Percentiles rank a stretch among this genome's conserved stretches.
Conservation (phyloP, 2,329 filamentous ascomycete species). For the Mycosphaerella sp. region DNA sequence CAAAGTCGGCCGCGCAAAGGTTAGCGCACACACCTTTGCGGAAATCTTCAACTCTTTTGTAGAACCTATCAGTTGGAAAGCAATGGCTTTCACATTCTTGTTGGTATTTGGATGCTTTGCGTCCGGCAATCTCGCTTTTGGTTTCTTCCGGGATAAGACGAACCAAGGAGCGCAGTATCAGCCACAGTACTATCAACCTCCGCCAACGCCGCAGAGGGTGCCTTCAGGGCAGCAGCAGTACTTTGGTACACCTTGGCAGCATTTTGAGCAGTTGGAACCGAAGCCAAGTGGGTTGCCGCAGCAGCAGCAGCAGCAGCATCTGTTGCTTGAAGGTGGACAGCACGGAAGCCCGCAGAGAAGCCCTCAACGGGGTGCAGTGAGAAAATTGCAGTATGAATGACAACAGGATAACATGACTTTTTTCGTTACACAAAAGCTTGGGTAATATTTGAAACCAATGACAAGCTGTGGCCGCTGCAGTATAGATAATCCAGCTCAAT, state of each 20-base stretch:
- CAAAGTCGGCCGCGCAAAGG: slow-evolving; percentile 68
- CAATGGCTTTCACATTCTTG: slow-evolving; percentile 54
- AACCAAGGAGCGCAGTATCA: slow-evolving; percentile 22
- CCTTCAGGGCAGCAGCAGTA: slow-evolving; percentile 28
- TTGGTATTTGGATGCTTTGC: slow-evolving; percentile 49
- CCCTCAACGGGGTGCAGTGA: slow-evolving; percentile 8
- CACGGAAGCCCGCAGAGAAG: slow-evolving; percentile 17
- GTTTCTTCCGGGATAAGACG: slow-evolving; percentile 46
- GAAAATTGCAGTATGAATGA: too few species aligned
- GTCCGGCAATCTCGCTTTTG: slow-evolving; percentile 56
- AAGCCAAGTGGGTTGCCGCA: slow-evolving; percentile 28
- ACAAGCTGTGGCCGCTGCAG: too few species aligned
- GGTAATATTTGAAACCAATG: too few species aligned
- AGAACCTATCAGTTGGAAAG: slow-evolving; percentile 82
- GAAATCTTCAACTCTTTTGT: slow-evolving; percentile 92
- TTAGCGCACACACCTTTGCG: slow-evolving; percentile 82
- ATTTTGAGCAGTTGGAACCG: slow-evolving; percentile 29
- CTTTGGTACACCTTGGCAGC: slow-evolving; percentile 31
- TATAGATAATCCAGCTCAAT: too few species aligned
- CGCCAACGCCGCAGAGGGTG: slow-evolving; percentile 32
- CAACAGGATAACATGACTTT: too few species aligned
- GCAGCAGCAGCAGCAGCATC: neutral
- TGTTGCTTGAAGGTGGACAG: slow-evolving; percentile 29
- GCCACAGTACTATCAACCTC: slow-evolving; percentile 23
- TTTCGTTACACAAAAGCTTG: too few species aligned